A percentile compares a stretch with the other conserved stretches of the same genome.
These are phyloP conservation scores for Globisporangium megalacanthum DNA, from an alignment of 352 stramenopile species.

Conservation along the genomic window DNA sequence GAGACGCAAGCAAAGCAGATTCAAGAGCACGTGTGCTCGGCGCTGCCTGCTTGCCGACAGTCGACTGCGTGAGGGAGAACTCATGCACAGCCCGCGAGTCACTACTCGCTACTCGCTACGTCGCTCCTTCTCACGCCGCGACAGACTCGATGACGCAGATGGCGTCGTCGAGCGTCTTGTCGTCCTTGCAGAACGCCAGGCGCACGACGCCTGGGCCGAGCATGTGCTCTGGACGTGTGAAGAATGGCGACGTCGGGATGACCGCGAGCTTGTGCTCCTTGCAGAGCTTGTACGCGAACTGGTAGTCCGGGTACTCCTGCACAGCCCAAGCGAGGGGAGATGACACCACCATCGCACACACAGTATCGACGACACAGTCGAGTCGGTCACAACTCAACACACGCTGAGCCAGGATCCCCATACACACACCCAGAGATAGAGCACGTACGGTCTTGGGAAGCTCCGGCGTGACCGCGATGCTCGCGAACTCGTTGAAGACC, in stretches of 20 bases:
- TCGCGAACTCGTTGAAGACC: constrained; percentile 67
- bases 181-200: constrained; percentile 97
- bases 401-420: not conserved
- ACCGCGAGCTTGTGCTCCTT: constrained; percentile 87
- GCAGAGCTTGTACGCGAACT: constrained; percentile 89
- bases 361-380: no score
- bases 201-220: constrained; percentile 76
- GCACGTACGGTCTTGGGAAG: constrained; percentile 51
- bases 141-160: constrained; percentile 72
- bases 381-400: not conserved
- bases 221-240: constrained; percentile 75
- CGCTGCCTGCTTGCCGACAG: constrained; percentile 6
- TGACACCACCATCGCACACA: no score
- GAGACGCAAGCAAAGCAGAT: constrained; percentile 48
- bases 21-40: constrained; percentile 40
- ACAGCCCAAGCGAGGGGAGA: not conserved
- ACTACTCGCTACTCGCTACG: not conserved
- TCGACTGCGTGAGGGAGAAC: no score
- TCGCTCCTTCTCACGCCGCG: constrained; percentile 9
- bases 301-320: constrained; percentile 82
- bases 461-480: constrained; percentile 41
- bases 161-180: constrained; percentile 89
- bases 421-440: not conserved
- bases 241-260: constrained; percentile 94
- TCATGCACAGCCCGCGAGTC: no score